These are phyloP conservation scores for Monosiga brevicollis DNA, from an alignment of 78 protist genomes.

Conservation along the genomic window DNA sequence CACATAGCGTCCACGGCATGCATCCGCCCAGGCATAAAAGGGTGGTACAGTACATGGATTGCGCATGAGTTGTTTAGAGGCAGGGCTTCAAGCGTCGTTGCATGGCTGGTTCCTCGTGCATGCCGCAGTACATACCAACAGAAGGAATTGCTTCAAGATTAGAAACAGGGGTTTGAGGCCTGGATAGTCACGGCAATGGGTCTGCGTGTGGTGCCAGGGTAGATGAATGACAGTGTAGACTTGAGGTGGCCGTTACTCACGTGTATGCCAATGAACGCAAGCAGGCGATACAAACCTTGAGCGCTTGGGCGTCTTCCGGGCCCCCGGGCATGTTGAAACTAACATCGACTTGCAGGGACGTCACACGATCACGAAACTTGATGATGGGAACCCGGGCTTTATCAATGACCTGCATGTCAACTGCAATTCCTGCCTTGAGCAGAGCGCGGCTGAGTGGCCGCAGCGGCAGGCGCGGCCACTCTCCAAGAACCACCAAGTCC, in stretches of 20 bases:
- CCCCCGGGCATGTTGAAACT: constrained; percentile 23
- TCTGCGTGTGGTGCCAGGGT: no score
- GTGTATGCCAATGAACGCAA: no score
- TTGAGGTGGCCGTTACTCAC: no score
- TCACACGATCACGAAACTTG: background rate
- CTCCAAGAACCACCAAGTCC: constrained; percentile 18
- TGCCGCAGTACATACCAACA: no score
- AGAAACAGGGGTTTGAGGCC: constrained; percentile 6
- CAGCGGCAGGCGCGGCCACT: background rate
- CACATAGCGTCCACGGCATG: no score
- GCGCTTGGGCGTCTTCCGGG: background rate
- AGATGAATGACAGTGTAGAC: no score
- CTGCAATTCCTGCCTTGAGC: background rate
- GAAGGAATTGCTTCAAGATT: constrained; percentile 9
- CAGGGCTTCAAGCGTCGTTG: no score
- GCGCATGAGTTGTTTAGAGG: no score
- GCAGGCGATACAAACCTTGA: no score
- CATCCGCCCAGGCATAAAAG: no score
- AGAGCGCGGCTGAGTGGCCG: background rate
- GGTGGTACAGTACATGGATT: no score
- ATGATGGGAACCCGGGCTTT: constrained; percentile 47
- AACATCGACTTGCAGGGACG: constrained; percentile 32
- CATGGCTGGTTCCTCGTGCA: no score
- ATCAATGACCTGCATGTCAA: constrained; percentile 8
- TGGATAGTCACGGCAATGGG: background rate